phyloP scores from a whole-genome alignment of 805 yeast genomes.

The Sugiyamaella valdiviana region DNA sequence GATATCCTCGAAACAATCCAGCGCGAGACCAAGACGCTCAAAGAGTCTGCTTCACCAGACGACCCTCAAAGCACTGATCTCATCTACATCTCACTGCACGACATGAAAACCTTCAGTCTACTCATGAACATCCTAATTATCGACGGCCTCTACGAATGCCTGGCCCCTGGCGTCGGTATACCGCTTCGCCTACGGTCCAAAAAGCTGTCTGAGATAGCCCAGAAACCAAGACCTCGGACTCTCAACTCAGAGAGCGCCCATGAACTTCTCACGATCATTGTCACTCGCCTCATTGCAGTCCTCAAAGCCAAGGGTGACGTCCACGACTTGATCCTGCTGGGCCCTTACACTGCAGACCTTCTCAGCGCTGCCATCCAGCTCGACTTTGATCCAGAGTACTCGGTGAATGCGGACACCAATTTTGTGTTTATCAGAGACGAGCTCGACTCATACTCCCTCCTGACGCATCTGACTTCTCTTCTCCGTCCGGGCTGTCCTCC shows the following conservation, averaged over 20 bases:
- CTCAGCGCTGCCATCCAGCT: constrained; percentile 26
- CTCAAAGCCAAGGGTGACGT: constrained; percentile 25
- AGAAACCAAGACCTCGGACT: neutral
- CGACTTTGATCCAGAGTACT: constrained; percentile 19
- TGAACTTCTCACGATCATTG: neutral
- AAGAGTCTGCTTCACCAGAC: neutral
- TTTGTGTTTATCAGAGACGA: constrained; percentile 3
- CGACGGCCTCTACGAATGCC: constrained; percentile 63
- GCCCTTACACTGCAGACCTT: constrained; percentile 27
- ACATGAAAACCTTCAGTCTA: constrained; percentile 66
- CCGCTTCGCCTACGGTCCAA: constrained; percentile 58
- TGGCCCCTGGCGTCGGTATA: constrained; percentile 53
- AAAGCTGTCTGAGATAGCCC: constrained; percentile 13
- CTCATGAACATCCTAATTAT: constrained; percentile 58
- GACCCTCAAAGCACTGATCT: constrained; percentile 13
- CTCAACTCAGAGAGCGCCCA: neutral
- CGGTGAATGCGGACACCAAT: constrained; percentile 2
- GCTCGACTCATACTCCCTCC: constrained; percentile 55
- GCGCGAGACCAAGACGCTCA: neutral
- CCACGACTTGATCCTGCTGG: constrained; percentile 25
- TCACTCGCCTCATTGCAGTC: constrained; percentile 6
- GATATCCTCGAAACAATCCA: neutral
- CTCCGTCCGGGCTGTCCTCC: constrained; percentile 44
- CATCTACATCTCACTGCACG: constrained; percentile 68
- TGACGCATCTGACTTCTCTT: constrained; percentile 53